phyloP scores from a whole-genome alignment of 2,329 filamentous ascomycete species.

The Cladobotryum mycophilum region DNA sequence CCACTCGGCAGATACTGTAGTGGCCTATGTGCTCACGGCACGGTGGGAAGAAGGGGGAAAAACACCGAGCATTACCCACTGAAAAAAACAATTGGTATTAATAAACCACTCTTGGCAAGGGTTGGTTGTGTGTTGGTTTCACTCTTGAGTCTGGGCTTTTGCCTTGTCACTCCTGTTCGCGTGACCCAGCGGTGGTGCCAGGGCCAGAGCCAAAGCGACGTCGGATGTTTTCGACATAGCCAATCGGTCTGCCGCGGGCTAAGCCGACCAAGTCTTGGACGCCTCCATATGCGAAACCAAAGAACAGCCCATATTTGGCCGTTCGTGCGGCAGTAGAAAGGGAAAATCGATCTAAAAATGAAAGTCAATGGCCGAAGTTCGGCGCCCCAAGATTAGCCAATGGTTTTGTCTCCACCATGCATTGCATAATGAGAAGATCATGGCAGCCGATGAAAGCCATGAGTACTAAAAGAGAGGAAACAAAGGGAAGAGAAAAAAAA shows the following conservation, averaged over 20 bases:
- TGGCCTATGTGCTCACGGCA: too few relatives aligned
- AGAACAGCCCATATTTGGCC: slow-evolving; percentile 70
- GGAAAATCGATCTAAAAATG: slow-evolving; percentile 65
- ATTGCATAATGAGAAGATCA: background rate
- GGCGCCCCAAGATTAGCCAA: slow-evolving; percentile 12
- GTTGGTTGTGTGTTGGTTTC: too few relatives aligned
- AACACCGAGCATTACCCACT: too few relatives aligned
- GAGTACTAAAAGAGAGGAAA: too few relatives aligned
- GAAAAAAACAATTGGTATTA: too few relatives aligned
- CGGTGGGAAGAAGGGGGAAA: too few relatives aligned
- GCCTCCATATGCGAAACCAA: slow-evolving; percentile 74
- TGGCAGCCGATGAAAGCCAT: too few relatives aligned
- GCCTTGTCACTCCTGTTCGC: background rate
- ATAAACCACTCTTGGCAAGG: too few relatives aligned
- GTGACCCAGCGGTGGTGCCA: slow-evolving; percentile 5
- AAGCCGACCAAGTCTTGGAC: slow-evolving; percentile 69
- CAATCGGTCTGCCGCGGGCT: slow-evolving; percentile 63
- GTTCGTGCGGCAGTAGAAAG: slow-evolving; percentile 69
- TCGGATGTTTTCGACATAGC: slow-evolving; percentile 65
- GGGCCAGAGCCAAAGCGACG: slow-evolving; percentile 29
- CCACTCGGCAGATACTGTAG: too few relatives aligned
- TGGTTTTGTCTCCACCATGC: background rate
- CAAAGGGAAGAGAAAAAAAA: too few relatives aligned
- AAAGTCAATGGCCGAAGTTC: slow-evolving; percentile 18
- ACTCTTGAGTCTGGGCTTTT: too few relatives aligned